A percentile compares a stretch with the other conserved stretches of the same genome.
Conservation (phyloP, 2,329 filamentous ascomycete species). For the Neurospora crassa region DNA sequence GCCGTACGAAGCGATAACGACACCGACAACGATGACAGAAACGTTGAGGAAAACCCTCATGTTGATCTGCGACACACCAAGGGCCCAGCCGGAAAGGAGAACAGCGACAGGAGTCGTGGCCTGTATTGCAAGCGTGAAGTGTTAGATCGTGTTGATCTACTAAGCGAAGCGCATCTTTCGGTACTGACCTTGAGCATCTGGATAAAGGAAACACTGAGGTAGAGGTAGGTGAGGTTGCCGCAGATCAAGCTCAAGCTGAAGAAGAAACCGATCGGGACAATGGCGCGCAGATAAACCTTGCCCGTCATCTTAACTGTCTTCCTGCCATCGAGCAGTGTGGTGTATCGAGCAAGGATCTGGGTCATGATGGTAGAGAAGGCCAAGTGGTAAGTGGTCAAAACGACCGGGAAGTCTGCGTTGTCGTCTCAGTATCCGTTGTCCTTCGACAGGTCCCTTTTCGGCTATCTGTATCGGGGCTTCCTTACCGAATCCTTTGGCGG, state of each 20-base stretch:
- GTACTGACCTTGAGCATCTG: conserved; percentile 96
- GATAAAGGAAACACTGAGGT: conserved; percentile 92
- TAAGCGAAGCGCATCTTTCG: conserved; percentile 2
- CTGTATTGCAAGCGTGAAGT: conserved; percentile 30
- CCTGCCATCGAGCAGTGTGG: conserved; percentile 79
- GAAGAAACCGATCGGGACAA: conserved; percentile 89
- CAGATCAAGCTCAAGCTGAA: conserved; percentile 96
- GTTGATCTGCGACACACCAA: conserved; percentile 77
- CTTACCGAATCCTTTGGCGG: conserved; percentile 75
- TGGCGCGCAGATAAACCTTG: conserved; percentile 82
- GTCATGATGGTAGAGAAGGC: conserved; percentile 90
- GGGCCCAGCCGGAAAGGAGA: conserved; percentile 76
- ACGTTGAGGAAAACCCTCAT: conserved; percentile 86
- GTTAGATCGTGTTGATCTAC: neutral
- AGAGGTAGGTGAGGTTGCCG: conserved; percentile 91
- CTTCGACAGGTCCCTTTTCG: neutral
- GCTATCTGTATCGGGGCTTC: conserved; percentile 9
- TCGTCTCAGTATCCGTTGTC: conserved; percentile 19
- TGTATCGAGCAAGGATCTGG: conserved; percentile 84
- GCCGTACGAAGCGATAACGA: conserved; percentile 86
- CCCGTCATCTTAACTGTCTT: conserved; percentile 98
- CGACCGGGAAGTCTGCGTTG: conserved; percentile 55
- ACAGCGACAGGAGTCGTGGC: conserved; percentile 93
- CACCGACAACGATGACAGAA: conserved; percentile 87
- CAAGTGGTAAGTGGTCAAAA: conserved; percentile 94